Conservation (phyloP, 2,329 filamentous ascomycete genomes). For the Pseudogymnoascus destructans region DNA sequence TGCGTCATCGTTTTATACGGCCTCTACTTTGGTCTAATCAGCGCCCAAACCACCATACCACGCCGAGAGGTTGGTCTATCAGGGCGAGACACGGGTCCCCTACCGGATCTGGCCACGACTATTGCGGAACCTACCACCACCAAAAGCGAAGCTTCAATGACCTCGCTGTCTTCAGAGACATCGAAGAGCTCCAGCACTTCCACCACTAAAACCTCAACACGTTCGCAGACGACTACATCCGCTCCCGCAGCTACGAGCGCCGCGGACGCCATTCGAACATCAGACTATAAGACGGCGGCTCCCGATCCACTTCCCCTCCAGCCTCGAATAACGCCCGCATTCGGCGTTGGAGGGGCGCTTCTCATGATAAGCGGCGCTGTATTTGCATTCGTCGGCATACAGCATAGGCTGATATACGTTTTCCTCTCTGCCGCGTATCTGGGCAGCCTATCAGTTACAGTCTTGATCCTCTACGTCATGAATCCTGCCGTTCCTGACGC, state of each 20-base stretch:
- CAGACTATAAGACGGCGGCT: slow-evolving; percentile 4
- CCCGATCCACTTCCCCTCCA: slow-evolving; percentile 48
- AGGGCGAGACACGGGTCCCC: slow-evolving; percentile 5
- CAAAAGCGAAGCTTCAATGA: slow-evolving; percentile 8
- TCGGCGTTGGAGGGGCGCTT: slow-evolving; percentile 65
- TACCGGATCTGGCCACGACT: slow-evolving; percentile 1
- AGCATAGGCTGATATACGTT: slow-evolving; percentile 64
- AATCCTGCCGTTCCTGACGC: slow-evolving; percentile 59
- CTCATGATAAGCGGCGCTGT: slow-evolving; percentile 59
- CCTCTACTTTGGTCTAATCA: slow-evolving; percentile 7
- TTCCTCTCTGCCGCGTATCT: slow-evolving; percentile 71
- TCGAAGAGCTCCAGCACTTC: not conserved
- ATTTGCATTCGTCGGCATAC: slow-evolving; percentile 69
- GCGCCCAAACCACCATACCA: not conserved
- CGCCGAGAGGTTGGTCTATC: not conserved
- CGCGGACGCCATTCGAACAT: slow-evolving; percentile 1
- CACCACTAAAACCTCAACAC: not conserved
- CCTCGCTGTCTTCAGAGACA: slow-evolving; percentile 1
- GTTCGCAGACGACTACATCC: slow-evolving; percentile 5
- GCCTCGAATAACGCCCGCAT: slow-evolving; percentile 66
- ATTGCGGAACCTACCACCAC: slow-evolving; percentile 6
- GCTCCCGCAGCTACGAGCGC: not conserved
- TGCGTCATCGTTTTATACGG: not conserved
- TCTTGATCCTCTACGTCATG: slow-evolving; percentile 85
- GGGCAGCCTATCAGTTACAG: slow-evolving; percentile 57